Evolutionary conservation across 1,284 basidiomycete genomes (phyloP).

Genomic region (Ganoderma boninense): DNA sequence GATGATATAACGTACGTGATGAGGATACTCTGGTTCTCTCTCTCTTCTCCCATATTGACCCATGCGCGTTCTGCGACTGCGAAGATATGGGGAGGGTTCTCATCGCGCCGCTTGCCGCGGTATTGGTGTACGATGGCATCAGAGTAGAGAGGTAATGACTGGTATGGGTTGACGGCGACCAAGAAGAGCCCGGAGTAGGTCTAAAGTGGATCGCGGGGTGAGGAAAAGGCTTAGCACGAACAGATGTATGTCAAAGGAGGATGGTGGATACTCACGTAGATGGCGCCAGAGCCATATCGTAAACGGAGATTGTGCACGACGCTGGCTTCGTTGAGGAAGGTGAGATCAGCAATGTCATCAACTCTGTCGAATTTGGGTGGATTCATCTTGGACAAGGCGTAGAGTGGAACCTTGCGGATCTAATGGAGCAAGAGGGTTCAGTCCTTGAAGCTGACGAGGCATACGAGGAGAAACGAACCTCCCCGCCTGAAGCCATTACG

Average conservation of each 20-base stretch:
- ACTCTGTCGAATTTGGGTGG: conserved; percentile 98
- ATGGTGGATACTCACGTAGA: conserved; percentile 79
- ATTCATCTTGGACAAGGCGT: conserved; percentile 93
- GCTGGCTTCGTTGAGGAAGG: conserved; percentile 97
- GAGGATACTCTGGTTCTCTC: conserved; percentile 97
- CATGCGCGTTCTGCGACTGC: conserved; percentile 98
- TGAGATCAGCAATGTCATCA: conserved; percentile 98
- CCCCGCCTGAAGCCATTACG: conserved; percentile 82
- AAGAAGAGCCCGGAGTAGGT: conserved; percentile 97
- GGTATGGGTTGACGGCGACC: conserved; percentile 99
- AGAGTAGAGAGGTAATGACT: conserved; percentile 91
- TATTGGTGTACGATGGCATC: conserved; percentile 94
- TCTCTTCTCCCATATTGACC: conserved; percentile 98
- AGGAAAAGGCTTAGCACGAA: conserved; percentile 11
- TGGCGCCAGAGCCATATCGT: conserved; percentile 91
- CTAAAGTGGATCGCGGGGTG: conserved; percentile 48
- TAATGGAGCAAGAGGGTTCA: conserved; percentile 38
- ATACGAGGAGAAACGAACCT: conserved; percentile 53
- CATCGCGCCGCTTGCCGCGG: conserved; percentile 90
- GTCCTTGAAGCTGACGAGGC: not conserved
- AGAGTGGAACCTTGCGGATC: conserved; percentile 80
- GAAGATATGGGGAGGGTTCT: conserved; percentile 97
- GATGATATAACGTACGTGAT: conserved; percentile 81
- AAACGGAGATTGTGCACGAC: conserved; percentile 97
- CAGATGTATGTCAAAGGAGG: not conserved